phyloP scores from a whole-genome alignment of 495 filamentous ascomycete genomes.

The Aspergillus campestris region DNA sequence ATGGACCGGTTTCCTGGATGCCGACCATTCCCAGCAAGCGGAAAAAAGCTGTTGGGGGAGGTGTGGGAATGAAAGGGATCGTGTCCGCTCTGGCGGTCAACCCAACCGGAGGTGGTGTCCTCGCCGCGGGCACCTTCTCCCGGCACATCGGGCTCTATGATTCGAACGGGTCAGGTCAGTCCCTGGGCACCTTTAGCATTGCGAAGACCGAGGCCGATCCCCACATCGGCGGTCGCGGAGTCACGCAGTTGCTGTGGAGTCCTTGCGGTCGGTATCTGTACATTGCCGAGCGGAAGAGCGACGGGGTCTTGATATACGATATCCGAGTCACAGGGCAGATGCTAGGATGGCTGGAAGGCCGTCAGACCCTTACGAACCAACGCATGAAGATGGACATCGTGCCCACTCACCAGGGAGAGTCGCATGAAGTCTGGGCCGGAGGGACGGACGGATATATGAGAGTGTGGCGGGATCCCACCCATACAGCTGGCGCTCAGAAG shows the following conservation, averaged over 20 bases:
- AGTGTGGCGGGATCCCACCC: slow-evolving; percentile 62
- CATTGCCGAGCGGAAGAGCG: slow-evolving; percentile 74
- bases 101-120: slow-evolving; percentile 41
- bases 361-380: slow-evolving; percentile 68
- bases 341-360: slow-evolving; percentile 62
- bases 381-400: slow-evolving; percentile 65
- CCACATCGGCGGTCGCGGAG: slow-evolving; percentile 53
- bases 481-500: slow-evolving; percentile 42
- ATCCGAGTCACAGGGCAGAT: slow-evolving; percentile 61
- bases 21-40: slow-evolving; percentile 70
- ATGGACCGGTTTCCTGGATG: slow-evolving; percentile 51
- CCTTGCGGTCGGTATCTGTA: slow-evolving; percentile 81
- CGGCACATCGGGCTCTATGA: slow-evolving; percentile 72
- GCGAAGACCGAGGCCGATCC: slow-evolving; percentile 30
- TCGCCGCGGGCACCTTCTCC: slow-evolving; percentile 80
- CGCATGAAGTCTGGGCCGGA: slow-evolving; percentile 77
- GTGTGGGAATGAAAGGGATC: slow-evolving; percentile 76
- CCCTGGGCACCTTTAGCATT: slow-evolving; percentile 57
- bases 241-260: slow-evolving; percentile 74
- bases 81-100: slow-evolving; percentile 57
- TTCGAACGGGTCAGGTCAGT: slow-evolving; percentile 52
- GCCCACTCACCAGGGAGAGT: slow-evolving; percentile 31
- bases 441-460: slow-evolving; percentile 69
- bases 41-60: slow-evolving; percentile 59
- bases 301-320: slow-evolving; percentile 73